Evolutionary conservation across 345 rosid species (phyloP).

Genomic region (Hirschfeldia incana): DNA sequence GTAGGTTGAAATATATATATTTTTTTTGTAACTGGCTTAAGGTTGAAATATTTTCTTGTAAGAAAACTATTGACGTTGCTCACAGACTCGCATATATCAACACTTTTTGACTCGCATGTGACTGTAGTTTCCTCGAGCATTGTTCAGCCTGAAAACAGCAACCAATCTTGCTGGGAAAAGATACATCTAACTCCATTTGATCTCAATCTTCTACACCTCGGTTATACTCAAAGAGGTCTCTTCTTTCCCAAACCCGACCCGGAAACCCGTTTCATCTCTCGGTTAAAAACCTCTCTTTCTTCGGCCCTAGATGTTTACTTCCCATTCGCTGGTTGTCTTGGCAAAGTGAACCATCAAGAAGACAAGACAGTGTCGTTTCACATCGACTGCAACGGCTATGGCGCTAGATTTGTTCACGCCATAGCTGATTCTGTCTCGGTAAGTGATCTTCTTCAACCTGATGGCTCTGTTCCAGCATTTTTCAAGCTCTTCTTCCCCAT

Average conservation of each 20-base stretch:
- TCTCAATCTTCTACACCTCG: neutral
- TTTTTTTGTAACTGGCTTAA: no score
- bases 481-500: constrained; percentile 37
- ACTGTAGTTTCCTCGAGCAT: neutral
- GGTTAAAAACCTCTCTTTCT: no score
- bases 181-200: neutral
- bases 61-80: no score
- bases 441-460: constrained; percentile 17
- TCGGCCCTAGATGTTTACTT: no score
- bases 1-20: no score
- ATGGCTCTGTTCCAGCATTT: neutral
- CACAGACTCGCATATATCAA: no score
- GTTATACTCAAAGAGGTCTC: neutral
- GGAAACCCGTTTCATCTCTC: neutral
- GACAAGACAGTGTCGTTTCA: neutral
- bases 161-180: neutral
- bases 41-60: no score
- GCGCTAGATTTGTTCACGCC: constrained; percentile 42
- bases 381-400: neutral
- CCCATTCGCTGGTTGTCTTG: neutral
- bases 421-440: constrained; percentile 33
- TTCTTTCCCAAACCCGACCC: neutral
- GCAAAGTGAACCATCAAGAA: neutral
- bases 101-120: neutral
- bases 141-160: neutral